Base-by-base conservation (phyloP, 23 red algal genomes). In the Chondrus crispus region DNA sequence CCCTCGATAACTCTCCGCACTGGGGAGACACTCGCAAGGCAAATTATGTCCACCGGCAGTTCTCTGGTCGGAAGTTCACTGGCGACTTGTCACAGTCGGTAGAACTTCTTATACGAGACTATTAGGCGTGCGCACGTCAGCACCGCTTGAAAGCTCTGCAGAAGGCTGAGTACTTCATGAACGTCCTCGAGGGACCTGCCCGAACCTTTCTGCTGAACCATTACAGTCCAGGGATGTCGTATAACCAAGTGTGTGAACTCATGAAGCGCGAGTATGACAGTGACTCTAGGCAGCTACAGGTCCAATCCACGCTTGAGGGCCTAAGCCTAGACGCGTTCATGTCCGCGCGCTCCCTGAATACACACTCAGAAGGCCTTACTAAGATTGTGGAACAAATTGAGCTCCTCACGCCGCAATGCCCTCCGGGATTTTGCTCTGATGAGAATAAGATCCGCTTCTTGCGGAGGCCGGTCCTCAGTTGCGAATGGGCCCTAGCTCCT, bases 271-370 rank as follows among this genome's bases (percentile, higher is more conserved):
- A 83, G 78, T 83, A 83, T 45, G 0, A 57, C 41, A 58, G 48
- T 38, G 48, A 54, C 24, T 53, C 78, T 39, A 33, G 78, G 28
- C 78, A 62, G 1, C n/a, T 62, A n/a, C 46, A 54, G 40, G 51
- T 83, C 46, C 40, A 83, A 47, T n/a, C 41, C 22, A 30, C 46
- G 24, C 78, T 83, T 52, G 78, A 83, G 78, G 29, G 20, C 9
- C 14, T 83, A n/a, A n/a, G 13, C 46, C 45, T 83, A n/a, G 46
- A 83, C 41, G 24, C 78, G n/a, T 83, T 83, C 46, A 83, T 62
- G 78, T 28, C n/a, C n/a, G n/a, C n/a, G n/a, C n/a, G n/a, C n/a
- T n/a, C n/a, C n/a, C n/a, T n/a, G n/a, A n/a, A n/a, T n/a, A n/a
- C n/a, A n/a, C 0, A 0, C 0, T 58, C 78, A 42, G 71, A 76